Evolutionary conservation across 305 asterid species (phyloP).

Genomic region (Rubia peregrina): DNA sequence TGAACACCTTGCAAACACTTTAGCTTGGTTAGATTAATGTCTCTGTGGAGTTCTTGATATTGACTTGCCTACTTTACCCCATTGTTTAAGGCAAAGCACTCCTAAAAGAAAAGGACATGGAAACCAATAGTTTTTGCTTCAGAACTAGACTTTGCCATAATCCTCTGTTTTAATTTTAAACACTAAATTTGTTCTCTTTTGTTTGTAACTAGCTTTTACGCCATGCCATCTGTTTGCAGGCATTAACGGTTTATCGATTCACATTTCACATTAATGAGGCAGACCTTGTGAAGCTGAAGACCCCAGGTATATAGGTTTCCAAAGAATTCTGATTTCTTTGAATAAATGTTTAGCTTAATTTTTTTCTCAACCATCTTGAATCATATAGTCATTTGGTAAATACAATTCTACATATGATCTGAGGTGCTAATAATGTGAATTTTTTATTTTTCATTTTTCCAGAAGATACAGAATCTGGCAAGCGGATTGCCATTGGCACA

Average conservation of each 20-base stretch:
- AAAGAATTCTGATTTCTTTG: not conserved
- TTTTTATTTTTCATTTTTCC: conserved; percentile 16
- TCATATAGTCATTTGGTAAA: not conserved
- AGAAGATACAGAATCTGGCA: conserved; percentile 46
- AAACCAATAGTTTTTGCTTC: not conserved
- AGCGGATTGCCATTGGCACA: conserved; percentile 74
- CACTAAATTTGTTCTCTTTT: not conserved
- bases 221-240: conserved; percentile 48
- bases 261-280: conserved; percentile 45
- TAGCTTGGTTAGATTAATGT: not conserved
- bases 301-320: conserved; percentile 46
- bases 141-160: not conserved
- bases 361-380: not conserved
- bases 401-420: not conserved
- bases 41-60: not conserved
- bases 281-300: conserved; percentile 52
- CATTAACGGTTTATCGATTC: conserved; percentile 48
- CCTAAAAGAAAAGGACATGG: not conserved
- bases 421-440: not conserved
- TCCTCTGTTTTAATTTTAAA: not conserved
- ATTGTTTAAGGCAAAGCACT: conserved; percentile 2
- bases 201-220: too few relatives aligned
- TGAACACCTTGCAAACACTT: not conserved
- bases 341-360: not conserved
- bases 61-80: conserved; percentile 2